Evolutionary conservation across 768 basidiomycete species (phyloP).

Genomic region (Gyrodon lividus): DNA sequence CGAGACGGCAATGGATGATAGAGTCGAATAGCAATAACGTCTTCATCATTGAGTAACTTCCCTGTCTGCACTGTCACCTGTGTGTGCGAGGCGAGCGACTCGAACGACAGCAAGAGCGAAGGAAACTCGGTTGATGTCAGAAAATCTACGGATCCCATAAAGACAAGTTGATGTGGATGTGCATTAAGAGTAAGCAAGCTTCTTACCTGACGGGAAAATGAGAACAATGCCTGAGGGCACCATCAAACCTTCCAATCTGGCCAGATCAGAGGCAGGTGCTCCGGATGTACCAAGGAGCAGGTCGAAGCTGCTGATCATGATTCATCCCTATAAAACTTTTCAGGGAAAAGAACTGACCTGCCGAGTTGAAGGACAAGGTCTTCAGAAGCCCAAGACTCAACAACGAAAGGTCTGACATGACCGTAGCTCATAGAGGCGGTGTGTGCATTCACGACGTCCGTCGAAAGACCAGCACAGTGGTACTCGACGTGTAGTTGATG

Average conservation of each 20-base stretch:
- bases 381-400: background rate
- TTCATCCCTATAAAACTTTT: background rate
- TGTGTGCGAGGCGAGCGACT: background rate
- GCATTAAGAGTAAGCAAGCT: background rate
- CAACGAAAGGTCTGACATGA: slow-evolving; percentile 7
- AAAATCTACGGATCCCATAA: background rate
- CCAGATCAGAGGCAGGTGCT: background rate
- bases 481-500: slow-evolving; percentile 6
- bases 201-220: slow-evolving; percentile 2
- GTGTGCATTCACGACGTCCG: slow-evolving; percentile 2
- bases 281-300: slow-evolving; percentile 3
- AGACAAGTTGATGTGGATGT: too few relatives aligned
- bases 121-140: background rate
- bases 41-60: background rate
- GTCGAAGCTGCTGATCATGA: slow-evolving; percentile 6
- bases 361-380: background rate
- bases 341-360: background rate
- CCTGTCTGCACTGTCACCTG: background rate
- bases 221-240: slow-evolving; percentile 9
- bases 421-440: slow-evolving; percentile 1
- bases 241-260: background rate
- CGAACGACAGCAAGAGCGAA: background rate
- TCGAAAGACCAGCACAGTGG: slow-evolving; percentile 5
- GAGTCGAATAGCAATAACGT: background rate
- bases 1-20: background rate